phyloP scores from a whole-genome alignment of 2,329 filamentous ascomycete genomes.

The Lasiodiplodia gonubiensis region DNA sequence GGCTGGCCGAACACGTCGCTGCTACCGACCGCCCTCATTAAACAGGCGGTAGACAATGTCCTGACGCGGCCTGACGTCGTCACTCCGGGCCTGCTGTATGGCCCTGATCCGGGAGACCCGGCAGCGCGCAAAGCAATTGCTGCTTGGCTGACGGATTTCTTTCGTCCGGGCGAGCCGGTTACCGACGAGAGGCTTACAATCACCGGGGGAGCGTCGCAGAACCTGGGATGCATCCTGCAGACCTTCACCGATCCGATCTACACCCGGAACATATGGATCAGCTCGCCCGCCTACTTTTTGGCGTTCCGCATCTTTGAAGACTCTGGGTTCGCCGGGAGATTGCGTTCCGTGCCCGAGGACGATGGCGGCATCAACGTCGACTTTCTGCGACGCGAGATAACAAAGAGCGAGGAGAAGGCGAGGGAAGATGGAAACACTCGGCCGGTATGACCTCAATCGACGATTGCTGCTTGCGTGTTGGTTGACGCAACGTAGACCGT shows the following conservation, averaged over 20 bases:
- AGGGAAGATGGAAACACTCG: slow-evolving; percentile 44
- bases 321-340: slow-evolving; percentile 69
- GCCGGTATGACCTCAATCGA: slow-evolving; percentile 47
- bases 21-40: slow-evolving; percentile 68
- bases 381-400: slow-evolving; percentile 60
- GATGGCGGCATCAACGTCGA: slow-evolving; percentile 75
- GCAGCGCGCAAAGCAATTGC: slow-evolving; percentile 73
- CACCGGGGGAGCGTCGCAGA: slow-evolving; percentile 85
- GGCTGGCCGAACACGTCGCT: slow-evolving; percentile 72
- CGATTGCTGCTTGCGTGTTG: slow-evolving; percentile 1
- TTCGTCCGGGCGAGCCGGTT: slow-evolving; percentile 54
- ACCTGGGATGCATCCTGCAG: slow-evolving; percentile 75
- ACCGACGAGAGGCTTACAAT: slow-evolving; percentile 71
- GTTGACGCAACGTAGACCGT: slow-evolving; percentile 44
- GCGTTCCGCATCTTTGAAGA: slow-evolving; percentile 86
- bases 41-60: slow-evolving; percentile 64
- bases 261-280: slow-evolving; percentile 79
- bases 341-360: slow-evolving; percentile 77
- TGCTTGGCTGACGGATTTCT: slow-evolving; percentile 71
- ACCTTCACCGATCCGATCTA: slow-evolving; percentile 80
- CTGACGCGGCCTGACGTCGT: slow-evolving; percentile 66
- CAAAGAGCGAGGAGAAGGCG: slow-evolving; percentile 55
- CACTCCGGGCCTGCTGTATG: slow-evolving; percentile 75
- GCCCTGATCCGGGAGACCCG: slow-evolving; percentile 74
- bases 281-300: slow-evolving; percentile 84